Evolutionary conservation across 768 basidiomycete genomes (phyloP).

Genomic region (Kwoniella shandongensis): DNA sequence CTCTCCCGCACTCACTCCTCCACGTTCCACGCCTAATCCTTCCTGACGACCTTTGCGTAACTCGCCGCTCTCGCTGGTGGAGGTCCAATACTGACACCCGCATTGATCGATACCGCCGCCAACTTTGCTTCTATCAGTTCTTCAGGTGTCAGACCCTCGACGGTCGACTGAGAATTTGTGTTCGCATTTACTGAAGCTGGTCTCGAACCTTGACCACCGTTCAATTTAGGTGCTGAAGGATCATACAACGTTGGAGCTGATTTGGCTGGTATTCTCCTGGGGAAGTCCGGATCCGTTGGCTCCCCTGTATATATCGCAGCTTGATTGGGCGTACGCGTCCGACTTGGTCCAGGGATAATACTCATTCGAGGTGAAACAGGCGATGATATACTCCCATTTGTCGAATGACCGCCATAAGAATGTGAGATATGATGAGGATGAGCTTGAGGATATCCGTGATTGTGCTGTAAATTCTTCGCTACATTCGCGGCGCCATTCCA

Average conservation of each 20-base stretch:
- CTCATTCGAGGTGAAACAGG: constrained; percentile 8
- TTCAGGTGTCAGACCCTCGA: constrained; percentile 21
- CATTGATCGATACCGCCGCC: constrained; percentile 36
- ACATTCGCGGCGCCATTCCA: constrained; percentile 30
- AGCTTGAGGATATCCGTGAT: constrained; percentile 1
- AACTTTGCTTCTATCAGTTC: constrained; percentile 46
- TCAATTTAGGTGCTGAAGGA: constrained; percentile 21
- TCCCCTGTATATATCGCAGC: background rate
- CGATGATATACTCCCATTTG: background rate
- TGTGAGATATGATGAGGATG: background rate
- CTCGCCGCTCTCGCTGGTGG: constrained; percentile 21
- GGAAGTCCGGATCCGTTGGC: constrained; percentile 35
- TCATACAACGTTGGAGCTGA: constrained; percentile 31
- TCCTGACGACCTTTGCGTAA: constrained; percentile 45
- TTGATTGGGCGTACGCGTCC: constrained; percentile 6
- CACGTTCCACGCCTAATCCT: constrained; percentile 33
- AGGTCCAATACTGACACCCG: constrained; percentile 41
- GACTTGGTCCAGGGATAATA: constrained; percentile 13
- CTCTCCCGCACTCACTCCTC: too few species aligned
- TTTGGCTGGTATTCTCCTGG: constrained; percentile 15
- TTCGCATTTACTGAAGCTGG: constrained; percentile 19
- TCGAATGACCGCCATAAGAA: background rate
- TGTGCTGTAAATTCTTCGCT: constrained; percentile 4
- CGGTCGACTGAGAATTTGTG: background rate
- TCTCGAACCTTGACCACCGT: constrained; percentile 7